Conservation (phyloP, 1,139 yeast species). For the Saccharomyces uvarum region DNA sequence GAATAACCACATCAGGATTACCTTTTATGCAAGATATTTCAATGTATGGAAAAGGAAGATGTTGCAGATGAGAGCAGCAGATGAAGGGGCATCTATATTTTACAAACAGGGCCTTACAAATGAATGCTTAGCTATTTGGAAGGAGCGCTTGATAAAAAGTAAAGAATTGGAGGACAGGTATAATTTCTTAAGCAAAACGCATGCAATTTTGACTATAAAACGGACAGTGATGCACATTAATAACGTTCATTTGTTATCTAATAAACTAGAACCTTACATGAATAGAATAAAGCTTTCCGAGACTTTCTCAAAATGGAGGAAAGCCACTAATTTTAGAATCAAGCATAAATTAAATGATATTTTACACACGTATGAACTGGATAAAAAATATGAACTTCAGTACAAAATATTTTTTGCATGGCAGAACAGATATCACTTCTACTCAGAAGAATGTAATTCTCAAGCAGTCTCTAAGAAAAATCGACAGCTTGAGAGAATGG, state of each 20-base stretch:
- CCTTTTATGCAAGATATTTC: neutral
- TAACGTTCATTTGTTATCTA: neutral
- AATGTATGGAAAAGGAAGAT: neutral
- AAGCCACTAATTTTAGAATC: neutral
- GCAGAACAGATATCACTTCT: neutral
- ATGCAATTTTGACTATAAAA: neutral
- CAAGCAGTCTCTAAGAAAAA: neutral
- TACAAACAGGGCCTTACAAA: neutral
- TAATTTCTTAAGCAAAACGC: neutral
- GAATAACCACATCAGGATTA: neutral
- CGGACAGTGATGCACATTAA: neutral
- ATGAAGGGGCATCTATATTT: neutral
- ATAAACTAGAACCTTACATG: neutral
- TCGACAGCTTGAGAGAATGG: neutral
- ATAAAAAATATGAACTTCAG: neutral
- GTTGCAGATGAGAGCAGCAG: neutral
- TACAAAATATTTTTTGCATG: neutral
- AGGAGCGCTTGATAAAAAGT: neutral
- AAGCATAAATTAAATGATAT: neutral
- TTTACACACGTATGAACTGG: neutral
- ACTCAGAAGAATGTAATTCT: neutral
- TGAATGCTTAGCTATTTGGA: neutral
- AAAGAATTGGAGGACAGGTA: neutral
- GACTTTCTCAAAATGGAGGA: neutral
- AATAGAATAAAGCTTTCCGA: neutral